Base-by-base conservation (phyloP, 2,329 filamentous ascomycete species). In the Biscogniauxia marginata region DNA sequence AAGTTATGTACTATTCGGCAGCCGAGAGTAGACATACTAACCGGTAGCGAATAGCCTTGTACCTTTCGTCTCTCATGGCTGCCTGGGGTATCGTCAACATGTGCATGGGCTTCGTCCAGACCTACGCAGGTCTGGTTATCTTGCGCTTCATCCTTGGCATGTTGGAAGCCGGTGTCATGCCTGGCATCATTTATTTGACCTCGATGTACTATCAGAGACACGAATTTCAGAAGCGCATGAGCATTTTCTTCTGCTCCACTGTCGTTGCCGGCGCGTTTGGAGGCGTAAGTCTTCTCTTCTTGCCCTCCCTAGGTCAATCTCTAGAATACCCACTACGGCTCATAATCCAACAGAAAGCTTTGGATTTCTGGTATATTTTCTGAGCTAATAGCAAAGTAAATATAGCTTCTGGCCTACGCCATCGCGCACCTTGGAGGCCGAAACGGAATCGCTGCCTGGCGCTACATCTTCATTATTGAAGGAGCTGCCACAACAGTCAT, bases 191-290 rank as follows among this genome's bases (percentile, higher is more conserved):
- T 24, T 79, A 79, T 63, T 65, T 79, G 21, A 76, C 76, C 0
- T 77, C 76, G 18, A 76, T 75, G 66, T 82, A 78, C 65, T 82
- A 82, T 66, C 75, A 74, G 54, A 71, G 77, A 22, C 73, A 77
- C 59, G 78, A 82, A 63, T 74, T 78, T 39, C 78, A 81, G 63
- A 73, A 72, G 63, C 76, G 79, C 53, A 72, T 77, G 59, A 75
- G 71, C 52, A 66, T 75, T 49, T 75, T 78, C 62, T 77, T 78
- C 66, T 71, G 71, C 61, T 75, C 73, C 20, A 75, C 74, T 1
- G 67, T 74, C 3, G 62, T 77, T 11, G 75, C 70, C 18, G 74
- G 77, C 18, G 77, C 74, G 5, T 76, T 79, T 55, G 75, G 75
- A 45, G 77, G 76, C 6, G 67, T 71, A 52, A 68, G 67, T 57